These are phyloP conservation scores for Garcia nutans DNA, from an alignment of 345 rosid species.

Conservation along the genomic window DNA sequence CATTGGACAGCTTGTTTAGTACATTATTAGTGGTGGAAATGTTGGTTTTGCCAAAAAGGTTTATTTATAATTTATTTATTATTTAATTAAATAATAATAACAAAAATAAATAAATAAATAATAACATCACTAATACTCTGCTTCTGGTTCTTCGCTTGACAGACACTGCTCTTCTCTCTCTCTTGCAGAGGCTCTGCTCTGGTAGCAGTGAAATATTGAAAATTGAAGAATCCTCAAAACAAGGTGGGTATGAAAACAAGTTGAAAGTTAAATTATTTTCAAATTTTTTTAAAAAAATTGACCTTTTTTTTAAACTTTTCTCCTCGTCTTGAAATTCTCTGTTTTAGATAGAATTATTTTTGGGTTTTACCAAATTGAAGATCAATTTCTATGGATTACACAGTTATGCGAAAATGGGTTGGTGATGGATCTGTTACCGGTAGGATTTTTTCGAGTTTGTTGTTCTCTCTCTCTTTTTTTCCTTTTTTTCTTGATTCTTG, in stretches of 20 bases:
- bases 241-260: constrained; percentile 18
- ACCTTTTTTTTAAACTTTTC: background rate
- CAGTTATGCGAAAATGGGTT: constrained; percentile 12
- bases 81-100: background rate
- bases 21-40: constrained; percentile 14
- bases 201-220: background rate
- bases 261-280: constrained; percentile 7
- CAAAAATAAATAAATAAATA: background rate
- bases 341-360: background rate
- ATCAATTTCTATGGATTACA: constrained; percentile 13
- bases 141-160: background rate
- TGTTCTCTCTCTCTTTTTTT: background rate
- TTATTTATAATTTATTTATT: background rate
- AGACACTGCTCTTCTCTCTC: background rate
- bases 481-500: background rate
- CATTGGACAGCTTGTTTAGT: background rate
- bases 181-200: constrained; percentile 1
- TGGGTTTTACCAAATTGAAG: background rate
- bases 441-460: background rate
- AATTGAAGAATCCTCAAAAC: constrained; percentile 21
- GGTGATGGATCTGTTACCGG: constrained; percentile 20
- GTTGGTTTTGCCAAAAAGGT: constrained; percentile 28
- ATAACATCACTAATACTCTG: background rate
- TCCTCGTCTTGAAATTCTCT: background rate
- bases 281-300: background rate